Evolutionary conservation across 1,284 basidiomycete genomes (phyloP), one percentile per base, ranked within the genome.

Genomic region (Puccinia horiana): DNA sequence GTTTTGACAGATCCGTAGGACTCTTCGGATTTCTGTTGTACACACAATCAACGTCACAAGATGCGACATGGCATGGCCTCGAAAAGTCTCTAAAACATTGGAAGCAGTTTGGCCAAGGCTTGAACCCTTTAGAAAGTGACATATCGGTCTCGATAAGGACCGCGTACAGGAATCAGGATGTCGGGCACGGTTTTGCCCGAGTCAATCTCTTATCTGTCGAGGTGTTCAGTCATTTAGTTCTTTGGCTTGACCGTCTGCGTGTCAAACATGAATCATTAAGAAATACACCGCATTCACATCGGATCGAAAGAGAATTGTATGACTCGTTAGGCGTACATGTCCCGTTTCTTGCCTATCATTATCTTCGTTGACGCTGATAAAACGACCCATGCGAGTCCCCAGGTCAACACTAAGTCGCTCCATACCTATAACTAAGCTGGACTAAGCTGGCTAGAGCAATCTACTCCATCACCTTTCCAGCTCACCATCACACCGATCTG

Each of bases 81-180:
- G 40, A 32, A 72, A 35, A 47, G 67, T 23, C 44, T 29, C 20
- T 49, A 20, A 49, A 72, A 52, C 26, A n/a, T 18, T 20, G 26
- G 44, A 52, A 67, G n/a, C 26, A 52, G 69, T 49, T 72, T 52
- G 9, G 42, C 20, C 69, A 44, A 35, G 37, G 40, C 14, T 16
- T 40, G 16, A 2, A 18, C 35, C 6, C 35, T 58, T 2, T 2
- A 42, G 20, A 67, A 42, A 67, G 20, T 67, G 37, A 67, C 63
- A n/a, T n/a, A 52, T 72, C n/a, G 69, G 42, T 72, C 44, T 72
- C 69, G 69, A 72, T 72, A 72, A 72, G 69, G 47, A 32, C 18
- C 69, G 26, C 47, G 18, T 52, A 72, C 42, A 52, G 47, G 23
- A 49, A 52, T 52, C 44, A 67, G 69, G 44, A 72, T 18, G 29